phyloP scores from a whole-genome alignment of 192 early-diverging fungal species.

The Powellomyces hirtus region DNA sequence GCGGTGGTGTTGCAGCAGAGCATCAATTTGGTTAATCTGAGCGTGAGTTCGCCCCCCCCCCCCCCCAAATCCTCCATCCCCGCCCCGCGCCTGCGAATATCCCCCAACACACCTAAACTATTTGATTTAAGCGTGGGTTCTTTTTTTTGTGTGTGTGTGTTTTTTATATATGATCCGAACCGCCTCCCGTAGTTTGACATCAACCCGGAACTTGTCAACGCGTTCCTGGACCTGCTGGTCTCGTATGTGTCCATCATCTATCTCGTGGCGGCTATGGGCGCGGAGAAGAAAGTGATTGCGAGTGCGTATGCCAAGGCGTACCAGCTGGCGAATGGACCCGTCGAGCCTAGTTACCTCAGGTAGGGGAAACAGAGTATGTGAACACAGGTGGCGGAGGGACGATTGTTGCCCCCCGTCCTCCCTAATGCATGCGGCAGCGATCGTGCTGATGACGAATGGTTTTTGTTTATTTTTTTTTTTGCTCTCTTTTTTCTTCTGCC shows the following conservation, averaged over 20 bases:
- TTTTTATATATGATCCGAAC: too few species aligned
- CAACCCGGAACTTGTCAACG: constrained; percentile 29
- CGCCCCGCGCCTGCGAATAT: too few species aligned
- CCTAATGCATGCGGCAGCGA: not conserved
- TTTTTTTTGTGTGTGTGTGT: too few species aligned
- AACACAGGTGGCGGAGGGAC: not conserved
- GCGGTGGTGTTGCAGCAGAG: constrained; percentile 11
- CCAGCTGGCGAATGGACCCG: not conserved
- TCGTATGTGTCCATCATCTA: constrained; percentile 22
- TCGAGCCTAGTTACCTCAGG: not conserved
- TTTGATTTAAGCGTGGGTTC: too few species aligned
- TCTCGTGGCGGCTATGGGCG: not conserved
- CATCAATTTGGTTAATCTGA: constrained; percentile 20
- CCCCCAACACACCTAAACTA: too few species aligned
- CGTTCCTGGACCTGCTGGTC: constrained; percentile 26
- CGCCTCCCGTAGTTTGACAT: constrained; percentile 18
- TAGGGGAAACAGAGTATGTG: not conserved
- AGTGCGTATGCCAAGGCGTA: constrained; percentile 24
- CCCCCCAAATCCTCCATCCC: too few species aligned
- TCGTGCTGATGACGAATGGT: not conserved
- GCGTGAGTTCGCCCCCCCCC: constrained; percentile 25
- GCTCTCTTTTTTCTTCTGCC: not conserved
- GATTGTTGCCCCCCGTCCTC: not conserved
- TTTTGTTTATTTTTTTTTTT: not conserved
- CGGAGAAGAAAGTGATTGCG: constrained; percentile 27